These are phyloP conservation scores for Alternaria solani DNA, from an alignment of 2,329 filamentous ascomycete genomes.

Conservation along the genomic window DNA sequence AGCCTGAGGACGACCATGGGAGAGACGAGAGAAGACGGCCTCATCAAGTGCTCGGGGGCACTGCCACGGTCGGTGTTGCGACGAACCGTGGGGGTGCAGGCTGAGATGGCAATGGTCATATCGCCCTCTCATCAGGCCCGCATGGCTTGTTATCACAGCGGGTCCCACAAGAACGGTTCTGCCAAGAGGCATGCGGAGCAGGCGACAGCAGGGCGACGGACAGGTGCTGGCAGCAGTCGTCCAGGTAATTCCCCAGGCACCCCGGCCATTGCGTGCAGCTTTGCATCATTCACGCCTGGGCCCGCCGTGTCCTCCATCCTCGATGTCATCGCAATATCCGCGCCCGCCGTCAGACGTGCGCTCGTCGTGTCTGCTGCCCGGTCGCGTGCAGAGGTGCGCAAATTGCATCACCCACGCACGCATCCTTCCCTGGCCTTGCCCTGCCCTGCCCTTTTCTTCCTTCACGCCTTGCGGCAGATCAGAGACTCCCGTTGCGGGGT, in stretches of 20 bases:
- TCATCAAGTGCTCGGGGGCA: not conserved
- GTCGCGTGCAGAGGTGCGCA: constrained; percentile 5
- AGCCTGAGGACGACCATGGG: not conserved
- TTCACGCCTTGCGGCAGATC: constrained; percentile 22
- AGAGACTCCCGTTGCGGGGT: constrained; percentile 26
- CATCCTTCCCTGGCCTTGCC: not conserved
- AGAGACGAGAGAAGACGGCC: not conserved
- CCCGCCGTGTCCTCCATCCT: constrained; percentile 24
- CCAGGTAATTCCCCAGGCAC: constrained; percentile 13
- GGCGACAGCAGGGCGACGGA: constrained; percentile 34
- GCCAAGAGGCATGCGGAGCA: constrained; percentile 40
- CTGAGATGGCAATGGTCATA: constrained; percentile 41
- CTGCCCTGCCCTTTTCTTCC: too few relatives aligned
- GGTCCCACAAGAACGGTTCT: constrained; percentile 37
- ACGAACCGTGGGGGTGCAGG: constrained; percentile 30
- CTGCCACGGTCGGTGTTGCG: not conserved
- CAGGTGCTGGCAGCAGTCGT: constrained; percentile 2
- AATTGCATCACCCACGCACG: too few relatives aligned
- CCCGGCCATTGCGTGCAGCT: constrained; percentile 26
- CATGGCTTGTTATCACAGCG: constrained; percentile 43
- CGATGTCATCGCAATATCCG: constrained; percentile 41
- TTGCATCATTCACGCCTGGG: constrained; percentile 32
- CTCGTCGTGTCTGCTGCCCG: constrained; percentile 21
- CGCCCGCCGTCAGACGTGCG: constrained; percentile 23
- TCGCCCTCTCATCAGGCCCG: constrained; percentile 41